Evolutionary conservation across 139 green algal species (phyloP), one percentile per base, ranked within the genome.

Genomic region (Chlorella vulgaris): DNA sequence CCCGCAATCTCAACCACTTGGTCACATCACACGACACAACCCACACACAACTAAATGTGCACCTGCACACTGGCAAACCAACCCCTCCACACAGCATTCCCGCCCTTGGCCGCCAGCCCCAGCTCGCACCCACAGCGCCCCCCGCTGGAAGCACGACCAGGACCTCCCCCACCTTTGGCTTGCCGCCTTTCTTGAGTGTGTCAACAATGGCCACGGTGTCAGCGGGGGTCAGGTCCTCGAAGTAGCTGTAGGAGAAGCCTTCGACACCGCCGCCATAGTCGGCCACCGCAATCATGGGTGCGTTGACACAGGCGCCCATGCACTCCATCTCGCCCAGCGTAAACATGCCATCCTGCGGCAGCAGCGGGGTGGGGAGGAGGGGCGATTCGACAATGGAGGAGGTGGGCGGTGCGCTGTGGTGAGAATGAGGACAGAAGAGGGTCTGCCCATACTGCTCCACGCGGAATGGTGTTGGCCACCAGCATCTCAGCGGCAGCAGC

Each of bases 261-360:
- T 96, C 91, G 15, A 95, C 90, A 15, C 93, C 93, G 55, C 89
- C 88, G 38, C 85, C 91, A 88, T 95, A 96, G 89, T 99, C 96
- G 24, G 96, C 95, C 7, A 99, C 87, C 8, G 93, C 94, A 50
- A 99, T 94, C 97, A 99, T 99, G 70, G 97, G 97, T 13, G 97
- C 97, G 86, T 99, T 99, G 13, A 99, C 97, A 88, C 97, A 99
- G 18, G 89, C 93, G 24, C 97, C 97, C 97, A 99, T 99, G 93
- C 97, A 99, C 91, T 99, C 97, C 97, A 99, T 99, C 91, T 99
- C 97, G 6, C 94, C 91, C 58, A 99, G 85, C 13, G 97, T 99
- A 88, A 99, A 99, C 86, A 96, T 87, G 36, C 97, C 97, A 79
- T 99, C 95, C 83, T 89, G 86, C 74, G 51, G 2, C 29, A 36